These are phyloP conservation scores for Lyophyllum atratum DNA, from an alignment of 768 basidiomycete species.

Conservation along the genomic window DNA sequence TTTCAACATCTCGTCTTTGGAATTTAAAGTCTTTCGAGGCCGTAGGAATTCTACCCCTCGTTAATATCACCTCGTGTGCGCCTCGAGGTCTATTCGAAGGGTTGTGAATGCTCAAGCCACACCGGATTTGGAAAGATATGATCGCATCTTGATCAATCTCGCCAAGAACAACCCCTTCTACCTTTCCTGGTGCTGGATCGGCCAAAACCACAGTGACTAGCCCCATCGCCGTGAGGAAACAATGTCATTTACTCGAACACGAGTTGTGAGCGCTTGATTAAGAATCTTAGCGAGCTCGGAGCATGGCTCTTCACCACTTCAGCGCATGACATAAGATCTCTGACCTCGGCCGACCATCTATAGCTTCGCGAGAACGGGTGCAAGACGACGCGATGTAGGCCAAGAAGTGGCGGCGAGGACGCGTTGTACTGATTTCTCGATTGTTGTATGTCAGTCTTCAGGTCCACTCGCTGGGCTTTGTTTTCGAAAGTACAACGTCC, in stretches of 20 bases:
- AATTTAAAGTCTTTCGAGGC: conserved; percentile 20
- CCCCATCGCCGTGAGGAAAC: neutral
- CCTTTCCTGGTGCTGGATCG: neutral
- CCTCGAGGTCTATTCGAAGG: conserved; percentile 22
- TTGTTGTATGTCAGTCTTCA: no score
- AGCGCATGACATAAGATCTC: no score
- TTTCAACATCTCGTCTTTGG: conserved; percentile 20
- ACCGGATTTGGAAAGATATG: conserved; percentile 9
- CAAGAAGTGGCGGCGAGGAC: no score
- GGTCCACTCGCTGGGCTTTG: no score
- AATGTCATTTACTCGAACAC: neutral
- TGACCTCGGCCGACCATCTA: no score
- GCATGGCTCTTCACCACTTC: no score
- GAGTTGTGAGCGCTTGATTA: no score
- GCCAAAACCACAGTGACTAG: neutral
- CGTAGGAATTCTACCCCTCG: conserved; percentile 22
- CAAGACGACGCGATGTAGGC: no score
- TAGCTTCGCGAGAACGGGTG: no score
- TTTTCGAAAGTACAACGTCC: no score
- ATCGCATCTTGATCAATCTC: conserved; percentile 18
- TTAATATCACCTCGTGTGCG: conserved; percentile 33
- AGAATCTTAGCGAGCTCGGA: no score
- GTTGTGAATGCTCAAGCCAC: conserved; percentile 12
- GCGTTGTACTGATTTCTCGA: no score
- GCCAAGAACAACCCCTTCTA: conserved; percentile 1